Evolutionary conservation across 2,329 filamentous ascomycete species (phyloP).

Genomic region (Ceratocystis cacaofunesta): DNA sequence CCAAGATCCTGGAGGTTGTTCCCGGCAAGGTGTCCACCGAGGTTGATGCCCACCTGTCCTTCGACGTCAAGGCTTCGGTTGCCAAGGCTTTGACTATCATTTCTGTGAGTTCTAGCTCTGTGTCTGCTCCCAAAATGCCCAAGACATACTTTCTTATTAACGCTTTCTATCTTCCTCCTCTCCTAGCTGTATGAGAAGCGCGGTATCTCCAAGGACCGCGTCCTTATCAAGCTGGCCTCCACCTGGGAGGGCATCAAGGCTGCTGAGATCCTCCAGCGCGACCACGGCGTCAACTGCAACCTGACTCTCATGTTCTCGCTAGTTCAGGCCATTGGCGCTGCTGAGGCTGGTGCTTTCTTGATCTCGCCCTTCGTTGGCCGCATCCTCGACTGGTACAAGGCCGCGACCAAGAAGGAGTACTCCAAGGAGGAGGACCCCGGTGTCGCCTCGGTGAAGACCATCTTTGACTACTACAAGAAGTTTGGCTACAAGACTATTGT

Average conservation of each 20-base stretch:
- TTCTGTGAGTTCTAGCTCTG: conserved; percentile 43
- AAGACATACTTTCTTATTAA: background rate
- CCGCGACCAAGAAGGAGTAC: conserved; percentile 86
- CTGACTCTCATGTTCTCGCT: conserved; percentile 97
- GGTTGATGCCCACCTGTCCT: conserved; percentile 91
- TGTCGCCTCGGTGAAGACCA: conserved; percentile 80
- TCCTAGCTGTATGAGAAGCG: conserved; percentile 78
- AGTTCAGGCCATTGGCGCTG: conserved; percentile 85
- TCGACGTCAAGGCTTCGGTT: conserved; percentile 82
- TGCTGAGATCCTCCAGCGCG: conserved; percentile 85
- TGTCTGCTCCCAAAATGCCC: background rate
- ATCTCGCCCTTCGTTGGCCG: conserved; percentile 99
- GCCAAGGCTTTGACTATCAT: conserved; percentile 96
- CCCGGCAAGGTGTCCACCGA: conserved; percentile 98
- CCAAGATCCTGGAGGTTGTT: conserved; percentile 91
- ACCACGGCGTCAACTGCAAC: conserved; percentile 97
- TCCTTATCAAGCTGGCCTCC: conserved; percentile 97
- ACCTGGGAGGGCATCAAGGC: conserved; percentile 99
- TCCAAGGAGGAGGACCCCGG: conserved; percentile 80
- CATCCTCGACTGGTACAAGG: conserved; percentile 99
- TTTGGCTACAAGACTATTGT: conserved; percentile 97
- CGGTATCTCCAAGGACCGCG: conserved; percentile 81
- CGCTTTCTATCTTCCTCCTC: conserved; percentile 7
- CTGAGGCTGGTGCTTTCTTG: conserved; percentile 89
- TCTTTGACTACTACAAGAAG: conserved; percentile 99